These are phyloP conservation scores for Lepiota venenata DNA, from an alignment of 768 basidiomycete species.

Conservation along the genomic window DNA sequence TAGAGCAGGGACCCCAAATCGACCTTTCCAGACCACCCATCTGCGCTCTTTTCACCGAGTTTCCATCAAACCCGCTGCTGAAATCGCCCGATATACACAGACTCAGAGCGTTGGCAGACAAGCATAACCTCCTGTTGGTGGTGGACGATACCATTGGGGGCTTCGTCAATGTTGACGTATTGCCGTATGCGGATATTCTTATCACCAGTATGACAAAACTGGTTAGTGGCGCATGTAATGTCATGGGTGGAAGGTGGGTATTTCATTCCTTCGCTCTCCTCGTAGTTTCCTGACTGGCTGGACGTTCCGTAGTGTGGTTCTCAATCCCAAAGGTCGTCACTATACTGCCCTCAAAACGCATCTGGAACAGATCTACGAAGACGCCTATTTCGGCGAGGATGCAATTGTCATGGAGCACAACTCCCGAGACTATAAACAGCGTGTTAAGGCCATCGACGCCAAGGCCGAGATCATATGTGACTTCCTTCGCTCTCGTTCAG, in stretches of 20 bases:
- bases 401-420: slow-evolving; percentile 98
- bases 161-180: slow-evolving; percentile 88
- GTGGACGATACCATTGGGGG: slow-evolving; percentile 96
- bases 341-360: slow-evolving; percentile 64
- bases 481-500: slow-evolving; percentile 61
- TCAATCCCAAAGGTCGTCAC: slow-evolving; percentile 76
- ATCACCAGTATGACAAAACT: slow-evolving; percentile 92
- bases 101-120: slow-evolving; percentile 77
- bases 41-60: slow-evolving; percentile 85
- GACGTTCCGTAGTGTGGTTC: slow-evolving; percentile 66
- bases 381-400: slow-evolving; percentile 87
- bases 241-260: slow-evolving; percentile 97
- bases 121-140: slow-evolving; percentile 83
- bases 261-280: too few species aligned
- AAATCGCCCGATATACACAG: slow-evolving; percentile 77
- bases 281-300: too few species aligned
- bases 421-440: slow-evolving; percentile 84
- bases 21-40: slow-evolving; percentile 54
- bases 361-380: slow-evolving; percentile 65
- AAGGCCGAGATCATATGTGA: slow-evolving; percentile 86
- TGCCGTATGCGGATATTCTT: slow-evolving; percentile 84
- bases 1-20: slow-evolving; percentile 39
- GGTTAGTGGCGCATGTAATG: slow-evolving; percentile 92
- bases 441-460: slow-evolving; percentile 71
- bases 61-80: slow-evolving; percentile 93